Conservation (phyloP, 495 filamentous ascomycete genomes). For the Hypoxylon fuscum region DNA sequence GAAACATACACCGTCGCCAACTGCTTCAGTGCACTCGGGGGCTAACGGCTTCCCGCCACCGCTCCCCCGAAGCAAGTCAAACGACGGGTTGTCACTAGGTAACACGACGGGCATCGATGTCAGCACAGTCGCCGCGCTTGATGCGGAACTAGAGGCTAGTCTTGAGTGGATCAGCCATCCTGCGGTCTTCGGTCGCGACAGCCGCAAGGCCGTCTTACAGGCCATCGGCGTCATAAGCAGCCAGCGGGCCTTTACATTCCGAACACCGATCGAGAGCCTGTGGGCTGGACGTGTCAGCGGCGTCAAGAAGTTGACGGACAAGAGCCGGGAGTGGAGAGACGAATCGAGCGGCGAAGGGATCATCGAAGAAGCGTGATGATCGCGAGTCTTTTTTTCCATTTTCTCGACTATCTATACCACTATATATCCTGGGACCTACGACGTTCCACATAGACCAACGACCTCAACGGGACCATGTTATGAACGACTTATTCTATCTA, state of each 20-base stretch:
- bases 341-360: slow-evolving; percentile 80
- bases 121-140: slow-evolving; percentile 82
- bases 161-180: slow-evolving; percentile 99
- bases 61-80: slow-evolving; percentile 52
- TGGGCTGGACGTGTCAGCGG: slow-evolving; percentile 85
- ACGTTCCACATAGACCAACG: slow-evolving; percentile 31
- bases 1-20: slow-evolving; percentile 60
- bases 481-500: slow-evolving; percentile 34
- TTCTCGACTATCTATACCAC: slow-evolving; percentile 17
- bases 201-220: slow-evolving; percentile 93
- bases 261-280: slow-evolving; percentile 82
- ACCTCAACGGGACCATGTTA: slow-evolving; percentile 37
- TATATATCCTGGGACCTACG: slow-evolving; percentile 18
- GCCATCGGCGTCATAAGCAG: slow-evolving; percentile 96
- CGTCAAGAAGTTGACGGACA: slow-evolving; percentile 78
- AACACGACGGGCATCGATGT: slow-evolving; percentile 78
- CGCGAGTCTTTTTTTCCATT: slow-evolving; percentile 2
- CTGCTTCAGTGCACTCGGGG: slow-evolving; percentile 55
- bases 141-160: slow-evolving; percentile 88
- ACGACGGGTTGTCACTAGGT: slow-evolving; percentile 57
- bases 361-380: slow-evolving; percentile 79
- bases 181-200: slow-evolving; percentile 93
- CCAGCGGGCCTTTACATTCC: slow-evolving; percentile 93
- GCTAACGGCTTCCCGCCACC: slow-evolving; percentile 38
- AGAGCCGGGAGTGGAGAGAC: slow-evolving; percentile 86